These are phyloP conservation scores for Intubia oerlemansii DNA, from an alignment of 2,329 filamentous ascomycete species.

Conservation along the genomic window DNA sequence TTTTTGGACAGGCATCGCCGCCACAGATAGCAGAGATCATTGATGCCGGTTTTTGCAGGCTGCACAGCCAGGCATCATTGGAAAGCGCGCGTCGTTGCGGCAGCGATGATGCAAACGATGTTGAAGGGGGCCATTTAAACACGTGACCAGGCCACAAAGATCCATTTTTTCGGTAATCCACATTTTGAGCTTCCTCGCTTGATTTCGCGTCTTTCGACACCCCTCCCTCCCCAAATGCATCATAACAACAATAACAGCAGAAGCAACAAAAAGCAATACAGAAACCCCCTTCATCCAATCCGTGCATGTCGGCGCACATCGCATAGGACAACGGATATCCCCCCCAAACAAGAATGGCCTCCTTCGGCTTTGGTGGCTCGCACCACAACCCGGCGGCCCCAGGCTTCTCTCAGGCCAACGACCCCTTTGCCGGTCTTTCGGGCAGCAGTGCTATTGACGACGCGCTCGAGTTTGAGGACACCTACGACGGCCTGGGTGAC, in stretches of 20 bases:
- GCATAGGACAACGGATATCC: neutral
- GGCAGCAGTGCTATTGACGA: conserved; percentile 36
- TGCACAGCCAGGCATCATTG: no score
- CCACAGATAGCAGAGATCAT: no score
- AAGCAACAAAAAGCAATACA: conserved; percentile 2
- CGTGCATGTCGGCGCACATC: conserved; percentile 1
- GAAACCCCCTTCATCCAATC: neutral
- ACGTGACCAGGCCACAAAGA: no score
- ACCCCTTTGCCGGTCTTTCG: conserved; percentile 74
- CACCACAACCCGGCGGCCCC: conserved; percentile 36
- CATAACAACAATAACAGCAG: neutral
- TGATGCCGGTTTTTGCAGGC: no score
- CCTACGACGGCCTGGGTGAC: conserved; percentile 85
- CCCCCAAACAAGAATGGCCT: conserved; percentile 45
- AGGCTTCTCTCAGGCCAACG: conserved; percentile 63
- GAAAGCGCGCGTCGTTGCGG: no score
- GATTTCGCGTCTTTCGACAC: no score
- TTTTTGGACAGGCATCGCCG: no score
- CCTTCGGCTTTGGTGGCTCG: conserved; percentile 23
- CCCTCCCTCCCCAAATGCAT: no score
- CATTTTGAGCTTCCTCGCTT: no score
- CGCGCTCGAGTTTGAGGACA: conserved; percentile 72
- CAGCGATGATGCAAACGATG: no score
- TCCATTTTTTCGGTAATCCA: no score
- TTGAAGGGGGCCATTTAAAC: no score